Evolutionary conservation across 31 red algal genomes (phyloP).

Genomic region (Asparagopsis taxiformis): DNA sequence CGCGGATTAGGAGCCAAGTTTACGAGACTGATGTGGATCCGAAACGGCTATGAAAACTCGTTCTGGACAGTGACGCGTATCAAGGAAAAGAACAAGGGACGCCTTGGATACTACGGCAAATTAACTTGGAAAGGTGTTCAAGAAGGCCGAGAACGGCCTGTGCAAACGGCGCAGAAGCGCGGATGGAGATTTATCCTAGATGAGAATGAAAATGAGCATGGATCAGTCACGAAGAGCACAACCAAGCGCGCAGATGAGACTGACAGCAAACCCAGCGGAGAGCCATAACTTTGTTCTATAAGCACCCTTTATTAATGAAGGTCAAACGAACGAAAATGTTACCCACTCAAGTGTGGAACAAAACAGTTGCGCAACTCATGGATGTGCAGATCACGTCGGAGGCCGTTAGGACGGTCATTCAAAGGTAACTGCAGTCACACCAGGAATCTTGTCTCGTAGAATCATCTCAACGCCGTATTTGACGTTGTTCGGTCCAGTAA

Average conservation of each 20-base stretch:
- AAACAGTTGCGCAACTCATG: too few species aligned
- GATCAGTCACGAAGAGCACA: not conserved
- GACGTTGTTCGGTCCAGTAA: slow-evolving; percentile 70
- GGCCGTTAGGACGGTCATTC: slow-evolving; percentile 11
- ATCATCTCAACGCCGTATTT: slow-evolving; percentile 58
- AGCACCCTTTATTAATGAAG: too few species aligned
- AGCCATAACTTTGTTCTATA: too few species aligned
- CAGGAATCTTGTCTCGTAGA: slow-evolving; percentile 66
- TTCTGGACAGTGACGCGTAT: slow-evolving; percentile 55
- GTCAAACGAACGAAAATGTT: too few species aligned
- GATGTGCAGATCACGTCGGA: too few species aligned
- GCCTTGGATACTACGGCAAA: slow-evolving; percentile 42
- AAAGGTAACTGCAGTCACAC: slow-evolving; percentile 61
- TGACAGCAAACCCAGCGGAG: too few species aligned
- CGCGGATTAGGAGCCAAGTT: slow-evolving; percentile 51
- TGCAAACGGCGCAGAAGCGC: slow-evolving; percentile 46
- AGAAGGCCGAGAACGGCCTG: slow-evolving; percentile 31
- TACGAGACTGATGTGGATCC: slow-evolving; percentile 48
- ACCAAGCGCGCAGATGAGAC: too few species aligned
- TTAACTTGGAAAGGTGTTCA: slow-evolving; percentile 57
- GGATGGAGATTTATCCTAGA: slow-evolving; percentile 64
- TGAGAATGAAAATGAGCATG: slow-evolving; percentile 8
- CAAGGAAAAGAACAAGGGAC: slow-evolving; percentile 34
- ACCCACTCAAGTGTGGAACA: too few species aligned
- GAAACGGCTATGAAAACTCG: slow-evolving; percentile 51